These are phyloP conservation scores for Eucalyptus pauciflora DNA, from an alignment of 345 rosid species.

Conservation along the genomic window DNA sequence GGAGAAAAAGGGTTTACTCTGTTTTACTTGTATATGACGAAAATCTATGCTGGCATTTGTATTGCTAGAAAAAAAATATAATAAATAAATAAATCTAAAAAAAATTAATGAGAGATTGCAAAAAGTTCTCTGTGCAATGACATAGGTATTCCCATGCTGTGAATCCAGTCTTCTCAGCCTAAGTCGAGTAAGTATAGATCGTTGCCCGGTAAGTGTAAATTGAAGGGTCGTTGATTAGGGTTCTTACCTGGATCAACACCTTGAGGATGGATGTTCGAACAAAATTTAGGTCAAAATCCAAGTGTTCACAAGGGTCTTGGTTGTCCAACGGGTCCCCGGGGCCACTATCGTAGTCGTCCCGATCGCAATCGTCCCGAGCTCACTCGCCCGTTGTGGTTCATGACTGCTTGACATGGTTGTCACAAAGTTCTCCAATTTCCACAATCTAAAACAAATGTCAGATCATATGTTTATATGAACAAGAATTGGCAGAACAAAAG, in stretches of 20 bases:
- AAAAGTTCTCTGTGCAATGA: neutral
- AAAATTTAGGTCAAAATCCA: neutral
- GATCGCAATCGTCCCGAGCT: neutral
- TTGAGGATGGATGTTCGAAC: neutral
- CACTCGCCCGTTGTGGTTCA: neutral
- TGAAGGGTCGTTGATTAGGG: neutral
- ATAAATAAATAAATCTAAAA: too few relatives aligned
- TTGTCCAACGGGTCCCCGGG: neutral
- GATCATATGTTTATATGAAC: neutral
- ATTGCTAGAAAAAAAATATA: too few relatives aligned
- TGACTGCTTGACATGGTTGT: neutral
- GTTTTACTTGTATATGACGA: neutral
- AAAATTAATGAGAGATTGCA: neutral
- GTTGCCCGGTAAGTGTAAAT: neutral
- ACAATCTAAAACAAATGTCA: neutral
- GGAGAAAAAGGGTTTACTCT: neutral
- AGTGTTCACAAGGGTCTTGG: neutral
- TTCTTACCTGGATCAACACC: neutral
- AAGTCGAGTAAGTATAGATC: neutral
- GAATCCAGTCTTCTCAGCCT: neutral
- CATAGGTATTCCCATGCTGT: neutral
- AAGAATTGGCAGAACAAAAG: neutral
- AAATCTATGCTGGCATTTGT: accelerated
- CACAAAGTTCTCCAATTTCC: neutral
- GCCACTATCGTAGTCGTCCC: accelerated